Percentiles rank a stretch among this genome's conserved stretches.
phyloP scores from a whole-genome alignment of 495 filamentous ascomycete species.

The Aspergillus egyptiacus region DNA sequence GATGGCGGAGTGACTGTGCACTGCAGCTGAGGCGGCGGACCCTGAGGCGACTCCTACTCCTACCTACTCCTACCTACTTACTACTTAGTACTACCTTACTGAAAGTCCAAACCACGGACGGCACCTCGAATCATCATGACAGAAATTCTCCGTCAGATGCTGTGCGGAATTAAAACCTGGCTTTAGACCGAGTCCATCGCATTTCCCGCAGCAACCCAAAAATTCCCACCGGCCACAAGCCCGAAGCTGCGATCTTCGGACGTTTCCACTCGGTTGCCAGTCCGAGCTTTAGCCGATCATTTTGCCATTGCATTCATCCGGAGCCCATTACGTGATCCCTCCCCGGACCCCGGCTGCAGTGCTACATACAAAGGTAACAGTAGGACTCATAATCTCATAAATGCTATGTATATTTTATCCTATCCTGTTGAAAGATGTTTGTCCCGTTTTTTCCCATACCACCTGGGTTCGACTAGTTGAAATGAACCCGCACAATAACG shows the following conservation, averaged over 20 bases:
- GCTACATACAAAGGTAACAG: background rate
- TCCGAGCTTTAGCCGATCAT: background rate
- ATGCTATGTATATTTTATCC: slow-evolving; percentile 1
- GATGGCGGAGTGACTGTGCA: background rate
- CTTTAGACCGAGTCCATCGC: background rate
- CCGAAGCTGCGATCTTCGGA: slow-evolving; percentile 16
- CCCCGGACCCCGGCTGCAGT: too few species aligned
- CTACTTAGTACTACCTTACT: background rate
- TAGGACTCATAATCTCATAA: background rate
- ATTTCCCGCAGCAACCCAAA: slow-evolving; percentile 15
- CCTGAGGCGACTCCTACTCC: slow-evolving; percentile 7
- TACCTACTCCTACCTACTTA: background rate
- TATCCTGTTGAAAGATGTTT: slow-evolving; percentile 10
- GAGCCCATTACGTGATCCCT: too few species aligned
- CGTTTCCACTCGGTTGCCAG: background rate
- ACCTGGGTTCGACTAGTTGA: slow-evolving; percentile 15
- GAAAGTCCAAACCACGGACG: background rate
- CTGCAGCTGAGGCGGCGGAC: slow-evolving; percentile 2
- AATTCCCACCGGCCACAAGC: slow-evolving; percentile 11
- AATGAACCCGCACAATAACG: slow-evolving; percentile 15
- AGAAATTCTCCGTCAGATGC: background rate
- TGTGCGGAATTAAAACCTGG: background rate
- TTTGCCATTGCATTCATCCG: background rate
- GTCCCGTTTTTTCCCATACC: background rate
- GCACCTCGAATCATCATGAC: background rate